phyloP scores from a whole-genome alignment of 441 rosid species.

The Geranium incanum region DNA sequence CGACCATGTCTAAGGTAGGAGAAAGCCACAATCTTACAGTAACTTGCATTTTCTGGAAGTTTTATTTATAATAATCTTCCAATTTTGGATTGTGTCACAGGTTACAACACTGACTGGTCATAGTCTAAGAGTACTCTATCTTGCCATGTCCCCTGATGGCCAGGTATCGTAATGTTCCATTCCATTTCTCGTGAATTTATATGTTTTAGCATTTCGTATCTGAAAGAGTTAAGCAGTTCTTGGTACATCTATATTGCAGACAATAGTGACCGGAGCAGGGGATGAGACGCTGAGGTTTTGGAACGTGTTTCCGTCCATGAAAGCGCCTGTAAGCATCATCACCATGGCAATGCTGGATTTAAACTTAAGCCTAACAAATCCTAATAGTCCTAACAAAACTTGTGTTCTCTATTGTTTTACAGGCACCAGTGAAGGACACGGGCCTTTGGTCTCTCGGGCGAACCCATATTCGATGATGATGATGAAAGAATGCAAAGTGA shows the following conservation, averaged over 20 bases:
- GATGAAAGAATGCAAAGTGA: no score
- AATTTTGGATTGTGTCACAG: conserved; percentile 26
- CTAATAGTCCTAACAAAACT: not conserved
- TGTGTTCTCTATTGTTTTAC: conserved; percentile 11
- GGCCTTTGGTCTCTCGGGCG: conserved; percentile 90
- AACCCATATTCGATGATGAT: conserved; percentile 62
- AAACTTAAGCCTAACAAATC: not conserved
- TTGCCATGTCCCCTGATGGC: conserved; percentile 91
- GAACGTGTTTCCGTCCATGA: conserved; percentile 86
- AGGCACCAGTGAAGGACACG: conserved; percentile 83
- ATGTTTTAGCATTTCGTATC: not conserved
- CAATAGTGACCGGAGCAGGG: conserved; percentile 98
- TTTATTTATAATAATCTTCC: not conserved
- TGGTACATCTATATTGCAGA: conserved; percentile 31
- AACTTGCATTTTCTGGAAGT: not conserved
- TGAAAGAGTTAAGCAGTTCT: not conserved
- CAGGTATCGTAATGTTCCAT: conserved; percentile 37
- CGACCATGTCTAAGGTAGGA: conserved; percentile 79
- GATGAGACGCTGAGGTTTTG: conserved; percentile 93
- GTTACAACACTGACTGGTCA: conserved; percentile 89
- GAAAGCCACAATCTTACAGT: no score
- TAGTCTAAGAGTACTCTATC: conserved; percentile 82
- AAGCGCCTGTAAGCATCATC: conserved; percentile 47
- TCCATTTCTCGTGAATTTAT: not conserved
- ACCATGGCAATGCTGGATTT: not conserved